Base-by-base conservation (phyloP, 1,284 basidiomycete genomes). In the Ustilago loliicola region DNA sequence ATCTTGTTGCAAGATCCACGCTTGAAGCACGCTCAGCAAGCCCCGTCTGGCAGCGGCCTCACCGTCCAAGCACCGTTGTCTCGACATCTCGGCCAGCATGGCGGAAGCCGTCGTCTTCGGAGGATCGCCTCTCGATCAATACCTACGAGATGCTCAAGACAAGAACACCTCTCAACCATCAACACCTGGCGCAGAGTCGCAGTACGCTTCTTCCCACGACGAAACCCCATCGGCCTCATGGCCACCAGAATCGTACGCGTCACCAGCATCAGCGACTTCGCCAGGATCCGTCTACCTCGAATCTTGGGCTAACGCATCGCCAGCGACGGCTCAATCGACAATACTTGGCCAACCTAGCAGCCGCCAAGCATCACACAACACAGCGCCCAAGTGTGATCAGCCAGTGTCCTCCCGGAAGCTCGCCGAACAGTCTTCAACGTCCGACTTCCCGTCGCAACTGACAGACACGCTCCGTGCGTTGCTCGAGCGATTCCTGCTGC, bases 71-170 rank as follows among this genome's bases (percentile, higher is more conserved):
- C 25, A 15, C 38, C 42, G 21, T 8, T 23, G 19, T 15, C 23
- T 40, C 25, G 19, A n/a, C n/a, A 19, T 3, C 19, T 47, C 38
- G 25, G 10, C 17, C 68, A 32, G 30, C 40, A 81, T 81, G 80
- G 80, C 80, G 1, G 80, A 81, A 59, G 48, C 72, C 11, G 50
- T 81, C 58, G 52, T 81, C 58, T 73, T 77, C 42, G 77, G 71
- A 27, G 80, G 77, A 6, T 78, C 76, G 25, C 80, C 80, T 2
- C 27, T 80, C 21, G 74, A 77, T 34, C 56, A 66, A 34, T 81
- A 81, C 30, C 66, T 81, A 1, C 75, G 61, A 3, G 59, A 77
- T n/a, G 34, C 69, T 23, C 30, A 29, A 15, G 50, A 15, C n/a
- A 17, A 32, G 36, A 11, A 19, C 25, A 23, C 23, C 15, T 52